A percentile compares a stretch with the other conserved stretches of the same genome.
phyloP scores from a whole-genome alignment of 169 alveolate species.

The Eimeria necatrix region DNA sequence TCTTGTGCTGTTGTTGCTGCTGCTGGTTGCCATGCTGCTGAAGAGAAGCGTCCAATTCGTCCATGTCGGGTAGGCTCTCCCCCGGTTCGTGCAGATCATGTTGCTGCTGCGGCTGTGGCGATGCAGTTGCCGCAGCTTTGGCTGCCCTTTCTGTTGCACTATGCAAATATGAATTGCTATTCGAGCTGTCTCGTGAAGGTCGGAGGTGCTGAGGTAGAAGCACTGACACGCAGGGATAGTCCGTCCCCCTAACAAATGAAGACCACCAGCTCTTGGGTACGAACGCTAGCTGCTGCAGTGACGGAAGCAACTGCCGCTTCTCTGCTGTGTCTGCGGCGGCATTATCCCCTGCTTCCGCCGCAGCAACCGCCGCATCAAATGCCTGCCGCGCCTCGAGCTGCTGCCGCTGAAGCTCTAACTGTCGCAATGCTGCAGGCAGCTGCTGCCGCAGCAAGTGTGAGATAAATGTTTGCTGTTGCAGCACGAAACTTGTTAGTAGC shows the following conservation, averaged over 20 bases:
- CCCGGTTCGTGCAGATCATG: slow-evolving; percentile 34
- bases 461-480: slow-evolving; percentile 56
- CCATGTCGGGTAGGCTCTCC: background rate
- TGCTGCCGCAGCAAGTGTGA: slow-evolving; percentile 69
- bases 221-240: slow-evolving; percentile 64
- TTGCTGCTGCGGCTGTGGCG: background rate
- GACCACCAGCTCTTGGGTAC: slow-evolving; percentile 76
- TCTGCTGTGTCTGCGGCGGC: slow-evolving; percentile 43
- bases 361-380: slow-evolving; percentile 34
- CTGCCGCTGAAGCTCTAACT: slow-evolving; percentile 71
- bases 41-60: background rate
- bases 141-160: slow-evolving; percentile 25
- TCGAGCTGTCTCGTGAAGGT: slow-evolving; percentile 54
- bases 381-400: slow-evolving; percentile 71
- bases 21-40: slow-evolving; percentile 30
- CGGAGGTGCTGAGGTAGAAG: slow-evolving; percentile 50
- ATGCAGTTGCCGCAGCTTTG: background rate
- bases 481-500: slow-evolving; percentile 63
- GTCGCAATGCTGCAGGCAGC: slow-evolving; percentile 73
- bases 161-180: slow-evolving; percentile 38
- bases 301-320: slow-evolving; percentile 71
- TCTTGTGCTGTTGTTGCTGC: slow-evolving; percentile 59
- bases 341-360: slow-evolving; percentile 16
- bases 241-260: slow-evolving; percentile 58
- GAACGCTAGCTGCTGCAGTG: slow-evolving; percentile 66